phyloP scores from a whole-genome alignment of 2,329 filamentous ascomycete species.

The Escovopsis sp. region DNA sequence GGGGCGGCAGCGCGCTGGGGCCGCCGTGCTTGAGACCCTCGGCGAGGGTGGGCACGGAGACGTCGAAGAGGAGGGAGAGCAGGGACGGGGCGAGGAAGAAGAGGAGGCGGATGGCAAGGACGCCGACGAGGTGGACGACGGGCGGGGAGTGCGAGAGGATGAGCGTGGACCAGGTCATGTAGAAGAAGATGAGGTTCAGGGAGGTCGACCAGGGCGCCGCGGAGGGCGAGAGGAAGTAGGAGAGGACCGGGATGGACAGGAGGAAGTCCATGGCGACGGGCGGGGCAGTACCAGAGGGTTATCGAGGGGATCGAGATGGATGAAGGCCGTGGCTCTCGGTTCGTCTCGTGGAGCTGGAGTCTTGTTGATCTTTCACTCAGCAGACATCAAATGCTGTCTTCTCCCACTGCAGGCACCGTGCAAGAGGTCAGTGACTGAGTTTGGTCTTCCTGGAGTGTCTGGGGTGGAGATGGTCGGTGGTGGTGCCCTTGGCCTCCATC shows the following conservation, averaged over 20 bases:
- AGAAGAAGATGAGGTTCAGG: conserved; percentile 77
- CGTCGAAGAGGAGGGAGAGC: conserved; percentile 59
- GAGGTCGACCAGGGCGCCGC: conserved; percentile 60
- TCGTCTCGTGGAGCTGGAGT: too few relatives aligned
- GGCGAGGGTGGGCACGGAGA: conserved; percentile 51
- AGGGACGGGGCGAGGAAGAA: conserved; percentile 62
- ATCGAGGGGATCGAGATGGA: too few relatives aligned
- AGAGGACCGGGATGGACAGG: conserved; percentile 57
- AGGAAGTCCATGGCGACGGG: conserved; percentile 42
- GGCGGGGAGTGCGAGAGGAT: conserved; percentile 62
- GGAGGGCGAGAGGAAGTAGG: conserved; percentile 46
- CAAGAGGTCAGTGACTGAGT: too few relatives aligned
- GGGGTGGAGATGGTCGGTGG: too few relatives aligned
- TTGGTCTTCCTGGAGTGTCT: too few relatives aligned
- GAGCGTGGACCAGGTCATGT: conserved; percentile 76
- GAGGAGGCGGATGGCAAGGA: conserved; percentile 47
- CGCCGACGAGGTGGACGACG: conserved; percentile 58
- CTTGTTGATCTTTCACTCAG: too few relatives aligned
- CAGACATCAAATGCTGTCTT: too few relatives aligned
- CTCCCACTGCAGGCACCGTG: too few relatives aligned
- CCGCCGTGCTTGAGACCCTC: conserved; percentile 55
- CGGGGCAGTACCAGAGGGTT: not conserved
- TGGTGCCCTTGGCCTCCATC: too few relatives aligned
- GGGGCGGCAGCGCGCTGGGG: conserved; percentile 30
- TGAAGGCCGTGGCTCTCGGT: too few relatives aligned